Evolutionary conservation across 495 filamentous ascomycete genomes (phyloP), one percentile per base, ranked within the genome.

Genomic region (Penicillium soppii): DNA sequence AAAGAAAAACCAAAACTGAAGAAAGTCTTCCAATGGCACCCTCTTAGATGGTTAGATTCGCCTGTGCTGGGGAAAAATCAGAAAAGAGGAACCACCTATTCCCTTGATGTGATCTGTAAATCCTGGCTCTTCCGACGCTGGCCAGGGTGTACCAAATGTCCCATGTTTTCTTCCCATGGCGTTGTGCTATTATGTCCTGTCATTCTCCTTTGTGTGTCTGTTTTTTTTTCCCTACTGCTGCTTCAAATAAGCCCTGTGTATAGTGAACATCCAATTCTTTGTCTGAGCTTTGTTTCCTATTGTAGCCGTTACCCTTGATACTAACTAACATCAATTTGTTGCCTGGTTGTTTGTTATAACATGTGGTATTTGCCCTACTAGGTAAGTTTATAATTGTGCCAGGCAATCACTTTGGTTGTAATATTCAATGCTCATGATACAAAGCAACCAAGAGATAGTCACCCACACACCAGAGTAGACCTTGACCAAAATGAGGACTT

Each of bases 121-220:
- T 46, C 49, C 62, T 57, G 44, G 52, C 61, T 42, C 58, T 53
- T 52, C 48, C 41, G 41, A 53, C 35, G 44, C 47, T 49, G 16
- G 51, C 54, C 49, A 39, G 57, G 59, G 62, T 63, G 60, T 66
- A 66, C 57, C 54, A 63, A 62, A 54, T 63, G 46, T 44, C 53
- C 57, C 56, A 59, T 59, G 53, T 58, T 63, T 63, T 58, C 57
- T 60, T 61, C 59, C 52, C 59, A 66, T 66, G 62, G 62, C 62
- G 62, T 66, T 66, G 62, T 66, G 57, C 48, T 61, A 61, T 66
- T 63, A 66, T 66, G 54, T 61, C 54, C 41, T 58, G 48, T 54
- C 56, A 21, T 50, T 60, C 49, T 49, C 51, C 50, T 60, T 58
- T 63, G 62, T 66, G 51, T 63, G 48, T 53, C 42, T 52, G 47